Evolutionary conservation across 1,284 basidiomycete genomes (phyloP), one percentile per base, ranked within the genome.

Genomic region (Hemileia vastatrix): DNA sequence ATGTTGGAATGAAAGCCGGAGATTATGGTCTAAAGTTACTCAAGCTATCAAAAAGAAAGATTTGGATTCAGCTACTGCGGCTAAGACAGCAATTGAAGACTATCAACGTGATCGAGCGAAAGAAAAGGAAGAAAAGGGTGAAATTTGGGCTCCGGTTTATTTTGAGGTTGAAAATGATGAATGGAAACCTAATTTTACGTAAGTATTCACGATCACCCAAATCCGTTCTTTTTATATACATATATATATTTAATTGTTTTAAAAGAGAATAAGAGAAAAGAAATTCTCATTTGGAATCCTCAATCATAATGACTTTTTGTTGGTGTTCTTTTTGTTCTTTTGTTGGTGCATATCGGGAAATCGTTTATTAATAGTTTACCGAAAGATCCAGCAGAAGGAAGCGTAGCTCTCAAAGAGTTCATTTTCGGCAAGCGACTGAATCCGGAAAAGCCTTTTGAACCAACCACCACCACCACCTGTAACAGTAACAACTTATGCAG

Each of bases 31-130:
- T 44, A 82, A 85, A 60, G 80, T 98, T 47, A 98, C 94, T 15
- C 80, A 83, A 23, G 95, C 93, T 18, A 97, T 98, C 77, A 78
- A 83, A 56, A 79, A 80, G 49, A 89, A 87, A 72, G 90, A 99
- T 76, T 92, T 97, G 86, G 90, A 92, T 70, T 86, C 84, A 23
- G 95, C 95, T 9, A 96, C 93, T 6, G 83, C 84, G 45, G 88
- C 88, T 52, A 99, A 99, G 80, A 83, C 84, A 0, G 82, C 81
- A 11, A 90, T 99, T 1, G 94, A 99, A 78, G 92, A 96, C 70
- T 84, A 84, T 31, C 94, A 98, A 77, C 82, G 94, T 55, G 88
- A 93, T 68, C 77, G 83, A 53, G 84, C 88, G n/a, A 83, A 81
- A 68, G 78, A 80, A 73, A 81, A 89, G 63, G 92, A 95, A 64